Base-by-base conservation (phyloP, 2,329 filamentous ascomycete genomes). In the Samsoniella hepiali region DNA sequence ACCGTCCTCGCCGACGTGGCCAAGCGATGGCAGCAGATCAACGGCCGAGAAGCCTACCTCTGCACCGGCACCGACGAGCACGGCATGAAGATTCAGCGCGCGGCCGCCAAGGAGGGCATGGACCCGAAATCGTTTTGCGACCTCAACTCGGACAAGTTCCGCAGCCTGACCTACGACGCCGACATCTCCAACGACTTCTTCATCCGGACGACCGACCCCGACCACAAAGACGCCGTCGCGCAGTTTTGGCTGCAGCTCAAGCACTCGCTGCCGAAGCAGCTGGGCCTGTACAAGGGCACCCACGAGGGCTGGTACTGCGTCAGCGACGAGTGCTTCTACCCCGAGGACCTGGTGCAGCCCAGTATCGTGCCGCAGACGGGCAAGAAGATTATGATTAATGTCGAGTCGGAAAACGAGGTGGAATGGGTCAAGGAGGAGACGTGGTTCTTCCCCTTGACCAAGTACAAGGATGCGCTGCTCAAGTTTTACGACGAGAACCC, bases 231-330 rank as follows among this genome's bases (percentile, higher is more conserved):
- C 45, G 91, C 92, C 1, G 95, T 99, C 49, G 86, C 93, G 71
- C 89, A 95, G 73, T 93, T 96, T 69, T 99, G 95, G 95, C 82
- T 86, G 67, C 82, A 93, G 73, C 81, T 99, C 64, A 83, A 88
- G 70, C 69, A 76, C 40, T 65, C 69, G 0, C 69, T 75, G 0
- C 72, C 72, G 0, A 87, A 93, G 62, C 82, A 84, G 54, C 89
- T 90, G 9, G 88, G 90, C 65, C 89, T 98, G 61, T 97, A 97
- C 76, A 87, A 90, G 71, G 86, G 87, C 11, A 91, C 90, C 69
- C 95, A 98, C 70, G 87, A 92, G 72, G 95, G 95, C 1, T 99
- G 95, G 95, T 99, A 99, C 75, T 95, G 91, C 63, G 89, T 99
- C 61, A 93, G 91, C 74, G 95, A 99, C 74, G 95, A 99, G 81